Evolutionary conservation across 768 basidiomycete genomes (phyloP).

Genomic region (Termitomyces sp.): DNA sequence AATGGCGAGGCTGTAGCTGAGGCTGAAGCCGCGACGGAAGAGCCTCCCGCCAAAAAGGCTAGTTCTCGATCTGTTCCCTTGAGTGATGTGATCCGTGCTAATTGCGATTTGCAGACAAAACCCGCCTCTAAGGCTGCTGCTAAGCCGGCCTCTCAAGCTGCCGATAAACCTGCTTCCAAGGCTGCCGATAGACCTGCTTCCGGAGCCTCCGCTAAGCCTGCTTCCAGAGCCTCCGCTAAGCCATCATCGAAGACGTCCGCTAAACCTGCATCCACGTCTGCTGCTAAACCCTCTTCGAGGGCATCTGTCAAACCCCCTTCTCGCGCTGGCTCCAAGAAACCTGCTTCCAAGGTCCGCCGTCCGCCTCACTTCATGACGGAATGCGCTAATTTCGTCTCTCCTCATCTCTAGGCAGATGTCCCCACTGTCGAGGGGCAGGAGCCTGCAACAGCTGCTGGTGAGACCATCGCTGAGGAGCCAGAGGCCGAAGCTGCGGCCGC

Average conservation of each 20-base stretch:
- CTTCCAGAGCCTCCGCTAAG: slow-evolving; percentile 34
- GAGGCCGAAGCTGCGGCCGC: slow-evolving; percentile 34
- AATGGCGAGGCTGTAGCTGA: slow-evolving; percentile 26
- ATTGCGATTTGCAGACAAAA: slow-evolving; percentile 29
- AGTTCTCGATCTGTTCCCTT: slow-evolving; percentile 5
- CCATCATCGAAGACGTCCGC: slow-evolving; percentile 36
- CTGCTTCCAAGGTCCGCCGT: slow-evolving; percentile 50
- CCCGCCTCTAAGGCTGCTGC: slow-evolving; percentile 27
- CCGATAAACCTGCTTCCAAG: slow-evolving; percentile 28
- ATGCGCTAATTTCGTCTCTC: neutral
- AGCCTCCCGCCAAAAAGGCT: slow-evolving; percentile 65
- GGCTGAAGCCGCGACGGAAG: slow-evolving; percentile 23
- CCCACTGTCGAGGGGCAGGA: slow-evolving; percentile 32
- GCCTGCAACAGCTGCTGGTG: slow-evolving; percentile 26
- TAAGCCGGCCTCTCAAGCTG: slow-evolving; percentile 30
- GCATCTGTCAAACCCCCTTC: slow-evolving; percentile 49
- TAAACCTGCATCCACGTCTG: slow-evolving; percentile 36
- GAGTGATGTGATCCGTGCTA: slow-evolving; percentile 3
- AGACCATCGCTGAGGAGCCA: slow-evolving; percentile 54
- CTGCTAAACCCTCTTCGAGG: slow-evolving; percentile 38
- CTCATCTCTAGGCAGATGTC: slow-evolving; percentile 12
- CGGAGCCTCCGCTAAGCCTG: slow-evolving; percentile 31
- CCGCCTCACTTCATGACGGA: neutral
- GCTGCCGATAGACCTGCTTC: slow-evolving; percentile 12
- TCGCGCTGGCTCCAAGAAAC: slow-evolving; percentile 56